Base-by-base conservation (phyloP, 495 filamentous ascomycete species). In the Oleoguttula mirabilis region DNA sequence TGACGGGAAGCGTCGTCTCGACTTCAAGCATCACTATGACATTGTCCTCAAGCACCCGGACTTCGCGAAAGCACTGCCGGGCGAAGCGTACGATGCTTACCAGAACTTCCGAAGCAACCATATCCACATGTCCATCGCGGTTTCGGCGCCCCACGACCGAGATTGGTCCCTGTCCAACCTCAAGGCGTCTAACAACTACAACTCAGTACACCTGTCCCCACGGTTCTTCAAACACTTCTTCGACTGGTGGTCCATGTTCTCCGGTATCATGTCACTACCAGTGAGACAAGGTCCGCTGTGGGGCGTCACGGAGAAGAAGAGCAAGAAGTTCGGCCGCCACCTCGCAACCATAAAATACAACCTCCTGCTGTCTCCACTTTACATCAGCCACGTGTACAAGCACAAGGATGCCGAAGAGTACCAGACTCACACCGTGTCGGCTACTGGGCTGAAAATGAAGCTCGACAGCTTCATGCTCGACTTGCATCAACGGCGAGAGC, bases 211-310 rank as follows among this genome's bases (percentile, higher is more conserved):
- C 59, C 68, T 96, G 33, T 87, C 78, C 8, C 90, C 90, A 5
- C 77, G 87, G 5, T 94, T 96, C 69, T 98, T 98, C 58, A 94
- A 87, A 2, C 90, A 96, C 55, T 98, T 98, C 66, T 96, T 88
- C 64, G 79, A 80, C 51, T 98, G 90, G 90, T 96, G 87, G 88
- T 83, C 81, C 10, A 73, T 96, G 47, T 98, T 98, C 63, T 84
- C 84, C 5, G 88, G 88, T 0, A 80, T 84, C 11, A 88, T 98
- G 79, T 90, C 90, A 10, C 73, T 98, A 20, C 90, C 90, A 20
- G 80, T 98, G 41, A 81, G 90, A 0, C 90, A 98, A 61, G 90
- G 90, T 7, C 71, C 70, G 22, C 69, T 98, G 10, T 98, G 84
- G 76, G 90, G 87, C 11, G 88, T 84, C 7, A 66, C 82, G 35